Evolutionary conservation across 192 early-diverging fungal species (phyloP).

Genomic region (Coemansia sp.): DNA sequence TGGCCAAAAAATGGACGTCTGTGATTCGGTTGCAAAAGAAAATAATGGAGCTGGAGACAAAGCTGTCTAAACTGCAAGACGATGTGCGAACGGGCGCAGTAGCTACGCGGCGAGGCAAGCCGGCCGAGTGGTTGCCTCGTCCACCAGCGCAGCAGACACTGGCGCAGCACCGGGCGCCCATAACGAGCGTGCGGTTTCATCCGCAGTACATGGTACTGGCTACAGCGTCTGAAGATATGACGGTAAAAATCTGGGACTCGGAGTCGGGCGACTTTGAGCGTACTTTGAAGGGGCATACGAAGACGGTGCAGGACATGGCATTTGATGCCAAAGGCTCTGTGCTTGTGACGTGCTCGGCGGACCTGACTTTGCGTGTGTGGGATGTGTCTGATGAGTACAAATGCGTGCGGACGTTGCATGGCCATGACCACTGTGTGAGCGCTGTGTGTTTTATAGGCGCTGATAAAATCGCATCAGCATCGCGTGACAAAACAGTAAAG

Average conservation of each 20-base stretch:
- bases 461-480: conserved; percentile 83
- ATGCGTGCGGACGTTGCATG: conserved; percentile 81
- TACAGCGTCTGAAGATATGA: conserved; percentile 87
- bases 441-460: conserved; percentile 77
- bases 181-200: conserved; percentile 83
- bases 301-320: conserved; percentile 85
- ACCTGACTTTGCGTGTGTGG: conserved; percentile 60
- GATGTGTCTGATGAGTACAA: conserved; percentile 59
- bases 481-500: conserved; percentile 87
- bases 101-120: conserved; percentile 41
- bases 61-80: conserved; percentile 74
- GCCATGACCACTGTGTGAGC: conserved; percentile 66
- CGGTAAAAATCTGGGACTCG: conserved; percentile 92
- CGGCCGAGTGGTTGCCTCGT: conserved; percentile 80
- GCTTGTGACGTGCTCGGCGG: conserved; percentile 88
- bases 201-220: conserved; percentile 82
- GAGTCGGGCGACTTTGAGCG: conserved; percentile 91
- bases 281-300: conserved; percentile 94
- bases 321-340: conserved; percentile 83
- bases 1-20: conserved; percentile 87
- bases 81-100: conserved; percentile 63
- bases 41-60: conserved; percentile 91
- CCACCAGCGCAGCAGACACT: conserved; percentile 74
- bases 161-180: conserved; percentile 76
- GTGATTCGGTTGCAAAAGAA: conserved; percentile 92